phyloP scores from a whole-genome alignment of 805 yeast genomes.

The Dipodascopsis uninucleata region DNA sequence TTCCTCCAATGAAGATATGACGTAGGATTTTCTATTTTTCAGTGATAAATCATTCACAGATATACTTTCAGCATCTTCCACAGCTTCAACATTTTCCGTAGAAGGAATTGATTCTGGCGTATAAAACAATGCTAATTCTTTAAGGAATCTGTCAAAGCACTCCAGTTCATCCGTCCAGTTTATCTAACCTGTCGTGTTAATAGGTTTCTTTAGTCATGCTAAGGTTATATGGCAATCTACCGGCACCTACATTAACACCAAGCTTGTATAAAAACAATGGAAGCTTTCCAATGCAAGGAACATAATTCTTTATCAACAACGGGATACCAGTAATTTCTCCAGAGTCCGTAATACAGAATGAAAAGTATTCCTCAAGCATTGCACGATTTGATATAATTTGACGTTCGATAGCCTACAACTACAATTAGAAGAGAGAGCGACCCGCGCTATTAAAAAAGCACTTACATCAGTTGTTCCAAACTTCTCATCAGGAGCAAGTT shows the following conservation, averaged over 20 bases:
- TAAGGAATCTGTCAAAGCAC: constrained; percentile 63
- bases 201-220: background rate
- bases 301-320: constrained; percentile 57
- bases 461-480: constrained; percentile 16
- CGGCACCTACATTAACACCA: constrained; percentile 45
- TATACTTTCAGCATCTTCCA: constrained; percentile 22
- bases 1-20: constrained; percentile 49
- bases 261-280: constrained; percentile 63
- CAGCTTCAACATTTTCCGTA: constrained; percentile 22
- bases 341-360: constrained; percentile 40
- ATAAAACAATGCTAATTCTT: constrained; percentile 68
- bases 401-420: constrained; percentile 1
- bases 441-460: background rate
- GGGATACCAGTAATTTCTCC: constrained; percentile 56
- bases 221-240: background rate
- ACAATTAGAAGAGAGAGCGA: background rate
- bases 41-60: too few relatives aligned
- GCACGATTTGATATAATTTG: constrained; percentile 53
- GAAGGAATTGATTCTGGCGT: constrained; percentile 54
- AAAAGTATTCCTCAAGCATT: constrained; percentile 81
- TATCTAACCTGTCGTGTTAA: constrained; percentile 1
- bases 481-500: constrained; percentile 3
- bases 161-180: constrained; percentile 64
- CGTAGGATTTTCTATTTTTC: constrained; percentile 33
- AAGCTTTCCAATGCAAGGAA: constrained; percentile 60